A percentile compares a stretch with the other conserved stretches of the same genome.
Conservation (phyloP, 2,329 filamentous ascomycete genomes). For the Pseudocercospora fuligena region DNA sequence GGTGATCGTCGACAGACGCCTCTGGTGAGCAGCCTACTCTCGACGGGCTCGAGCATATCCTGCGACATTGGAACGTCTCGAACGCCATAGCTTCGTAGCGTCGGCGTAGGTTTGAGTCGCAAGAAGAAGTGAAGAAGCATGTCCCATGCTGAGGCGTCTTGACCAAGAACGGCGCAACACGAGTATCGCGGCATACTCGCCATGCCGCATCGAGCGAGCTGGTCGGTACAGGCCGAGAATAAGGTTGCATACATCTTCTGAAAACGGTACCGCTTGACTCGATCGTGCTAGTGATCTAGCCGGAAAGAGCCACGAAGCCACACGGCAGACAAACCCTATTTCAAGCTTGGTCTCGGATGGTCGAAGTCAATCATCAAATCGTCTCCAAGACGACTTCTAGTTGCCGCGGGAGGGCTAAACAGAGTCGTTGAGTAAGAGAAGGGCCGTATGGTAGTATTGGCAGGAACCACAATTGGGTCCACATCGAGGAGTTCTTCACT, state of each 20-base stretch:
- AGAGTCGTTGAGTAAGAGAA: slow-evolving; percentile 6
- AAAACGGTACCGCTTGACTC: not conserved
- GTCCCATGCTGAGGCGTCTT: slow-evolving; percentile 7
- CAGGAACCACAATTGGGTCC: slow-evolving; percentile 3
- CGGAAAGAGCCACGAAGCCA: not conserved
- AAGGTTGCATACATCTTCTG: not conserved
- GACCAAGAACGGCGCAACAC: slow-evolving; percentile 9
- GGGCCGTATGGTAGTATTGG: slow-evolving; percentile 1
- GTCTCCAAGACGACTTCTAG: not conserved
- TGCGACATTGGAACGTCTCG: slow-evolving; percentile 11
- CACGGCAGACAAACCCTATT: not conserved
- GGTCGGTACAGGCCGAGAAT: slow-evolving; percentile 6
- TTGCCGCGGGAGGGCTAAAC: slow-evolving; percentile 9
- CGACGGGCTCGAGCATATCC: slow-evolving; percentile 6
- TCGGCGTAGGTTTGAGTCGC: slow-evolving; percentile 15
- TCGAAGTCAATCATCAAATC: not conserved
- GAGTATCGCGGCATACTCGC: not conserved
- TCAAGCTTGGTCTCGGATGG: slow-evolving; percentile 8
- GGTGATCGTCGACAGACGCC: slow-evolving; percentile 2
- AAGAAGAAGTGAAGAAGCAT: slow-evolving; percentile 20
- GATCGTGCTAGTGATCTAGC: not conserved
- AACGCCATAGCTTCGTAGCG: slow-evolving; percentile 21
- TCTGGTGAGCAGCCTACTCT: not conserved
- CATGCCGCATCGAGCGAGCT: slow-evolving; percentile 3
- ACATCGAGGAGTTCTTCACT: not conserved